Evolutionary conservation across 192 early-diverging fungal genomes (phyloP).

Genomic region (Umbelopsis sp.): DNA sequence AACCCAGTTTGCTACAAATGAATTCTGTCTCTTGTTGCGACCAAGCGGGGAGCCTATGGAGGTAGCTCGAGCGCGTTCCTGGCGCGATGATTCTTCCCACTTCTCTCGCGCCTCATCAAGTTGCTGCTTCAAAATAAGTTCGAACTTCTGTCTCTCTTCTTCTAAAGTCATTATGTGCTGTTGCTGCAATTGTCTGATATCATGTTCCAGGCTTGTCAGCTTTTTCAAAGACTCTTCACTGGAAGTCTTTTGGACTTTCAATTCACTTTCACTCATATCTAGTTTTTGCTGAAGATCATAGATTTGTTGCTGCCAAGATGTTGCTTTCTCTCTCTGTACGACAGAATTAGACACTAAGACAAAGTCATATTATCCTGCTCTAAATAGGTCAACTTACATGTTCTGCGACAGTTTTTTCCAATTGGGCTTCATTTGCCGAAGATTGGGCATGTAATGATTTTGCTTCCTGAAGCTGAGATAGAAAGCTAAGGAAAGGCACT

Average conservation of each 20-base stretch:
- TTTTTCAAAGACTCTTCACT: neutral
- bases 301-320: constrained; percentile 30
- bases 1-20: constrained; percentile 14
- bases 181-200: constrained; percentile 23
- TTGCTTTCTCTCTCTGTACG: constrained; percentile 34
- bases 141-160: constrained; percentile 42
- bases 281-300: constrained; percentile 36
- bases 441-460: constrained; percentile 33
- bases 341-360: neutral
- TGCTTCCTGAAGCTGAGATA: constrained; percentile 26
- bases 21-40: constrained; percentile 6
- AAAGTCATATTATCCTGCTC: neutral
- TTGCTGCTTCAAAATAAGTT: constrained; percentile 38
- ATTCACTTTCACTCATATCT: constrained; percentile 32
- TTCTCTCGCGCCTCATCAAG: constrained; percentile 48
- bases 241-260: constrained; percentile 23
- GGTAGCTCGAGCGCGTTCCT: constrained; percentile 1
- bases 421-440: constrained; percentile 33
- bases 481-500: constrained; percentile 9
- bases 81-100: constrained; percentile 27
- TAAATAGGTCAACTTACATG: constrained; percentile 24
- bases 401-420: constrained; percentile 31
- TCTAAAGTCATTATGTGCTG: constrained; percentile 33
- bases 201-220: neutral
- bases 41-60: neutral